Evolutionary conservation across 257 asterid genomes (phyloP), one percentile per base, ranked within the genome.

Genomic region (Ocimum tenuiflorum): DNA sequence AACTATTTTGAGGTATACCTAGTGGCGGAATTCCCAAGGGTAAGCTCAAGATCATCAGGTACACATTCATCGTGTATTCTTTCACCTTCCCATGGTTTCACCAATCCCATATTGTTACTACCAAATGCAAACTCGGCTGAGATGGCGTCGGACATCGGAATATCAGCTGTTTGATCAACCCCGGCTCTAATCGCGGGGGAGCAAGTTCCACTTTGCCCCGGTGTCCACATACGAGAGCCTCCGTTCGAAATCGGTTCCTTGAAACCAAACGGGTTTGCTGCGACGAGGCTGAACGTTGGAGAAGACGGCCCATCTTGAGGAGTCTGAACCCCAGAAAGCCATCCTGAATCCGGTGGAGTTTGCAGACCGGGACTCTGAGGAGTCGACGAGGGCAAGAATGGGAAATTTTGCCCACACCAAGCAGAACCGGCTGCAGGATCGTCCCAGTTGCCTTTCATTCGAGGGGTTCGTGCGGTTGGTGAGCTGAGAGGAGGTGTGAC

Each of bases 71-170:
- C 99, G 14, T 92, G 99, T 64, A 89, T 92, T 74, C 91, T 87
- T 74, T 92, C 99, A 8, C 97, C 99, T 84, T 89, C 96, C 99
- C 99, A 92, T n/a, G 99, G 83, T 63, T 84, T 92, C 67, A 94
- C 99, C 23, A 94, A 65, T 33, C 96, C 96, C 78, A 42, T 78
- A 12, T 75, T 42, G 42, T 76, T 90, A 75, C 79, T 80, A 8
- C 97, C 95, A 67, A 94, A 90, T 23, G 97, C 97, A 75, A 90
- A 94, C 86, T 94, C 99, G 6, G 91, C 85, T 35, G 95, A 82
- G 55, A 87, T 80, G 20, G 85, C 91, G 73, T 94, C 99, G 0
- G 85, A 73, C 99, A 94, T 94, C 8, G 97, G 96, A 17, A 94
- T 87, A 82, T 94, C 99, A 14, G 86, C 91, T 11, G 84, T 85